These are phyloP conservation scores for Tylopilus orsonianus DNA, from an alignment of 1,284 basidiomycete genomes.

Conservation along the genomic window DNA sequence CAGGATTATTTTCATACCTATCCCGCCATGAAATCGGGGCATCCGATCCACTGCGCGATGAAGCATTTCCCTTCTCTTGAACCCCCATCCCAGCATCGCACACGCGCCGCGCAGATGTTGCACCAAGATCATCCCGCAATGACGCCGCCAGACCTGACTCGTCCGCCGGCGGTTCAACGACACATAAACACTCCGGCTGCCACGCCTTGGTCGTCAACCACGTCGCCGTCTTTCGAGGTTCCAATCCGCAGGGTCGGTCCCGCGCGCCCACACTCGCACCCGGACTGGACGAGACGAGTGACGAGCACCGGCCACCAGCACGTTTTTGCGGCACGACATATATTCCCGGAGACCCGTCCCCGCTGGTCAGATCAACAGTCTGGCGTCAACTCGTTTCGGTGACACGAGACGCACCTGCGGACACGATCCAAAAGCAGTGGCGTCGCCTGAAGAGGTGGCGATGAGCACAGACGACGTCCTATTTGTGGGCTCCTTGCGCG, in stretches of 20 bases:
- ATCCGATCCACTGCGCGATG: not conserved
- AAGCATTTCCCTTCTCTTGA: too few relatives aligned
- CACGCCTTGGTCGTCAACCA: constrained; percentile 15
- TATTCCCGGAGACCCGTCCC: not conserved
- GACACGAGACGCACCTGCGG: constrained; percentile 7
- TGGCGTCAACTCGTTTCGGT: not conserved
- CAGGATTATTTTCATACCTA: constrained; percentile 23
- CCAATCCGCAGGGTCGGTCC: not conserved
- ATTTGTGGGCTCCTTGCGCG: too few relatives aligned
- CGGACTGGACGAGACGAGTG: constrained; percentile 1
- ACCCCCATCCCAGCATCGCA: not conserved
- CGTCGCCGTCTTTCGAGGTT: constrained; percentile 5
- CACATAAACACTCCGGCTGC: constrained; percentile 14
- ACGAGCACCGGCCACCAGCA: not conserved
- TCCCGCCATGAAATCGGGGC: constrained; percentile 17
- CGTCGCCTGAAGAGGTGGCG: too few relatives aligned
- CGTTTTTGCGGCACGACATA: constrained; percentile 27
- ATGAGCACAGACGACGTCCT: too few relatives aligned
- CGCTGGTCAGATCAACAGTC: not conserved
- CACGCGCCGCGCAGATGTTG: not conserved
- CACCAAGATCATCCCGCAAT: constrained; percentile 9
- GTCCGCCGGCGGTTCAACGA: constrained; percentile 12
- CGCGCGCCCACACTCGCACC: too few relatives aligned
- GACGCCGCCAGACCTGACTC: constrained; percentile 10
- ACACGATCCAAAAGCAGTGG: too few relatives aligned